Conservation (phyloP, 208 protist genomes). For the Naegleria lovaniensis region DNA sequence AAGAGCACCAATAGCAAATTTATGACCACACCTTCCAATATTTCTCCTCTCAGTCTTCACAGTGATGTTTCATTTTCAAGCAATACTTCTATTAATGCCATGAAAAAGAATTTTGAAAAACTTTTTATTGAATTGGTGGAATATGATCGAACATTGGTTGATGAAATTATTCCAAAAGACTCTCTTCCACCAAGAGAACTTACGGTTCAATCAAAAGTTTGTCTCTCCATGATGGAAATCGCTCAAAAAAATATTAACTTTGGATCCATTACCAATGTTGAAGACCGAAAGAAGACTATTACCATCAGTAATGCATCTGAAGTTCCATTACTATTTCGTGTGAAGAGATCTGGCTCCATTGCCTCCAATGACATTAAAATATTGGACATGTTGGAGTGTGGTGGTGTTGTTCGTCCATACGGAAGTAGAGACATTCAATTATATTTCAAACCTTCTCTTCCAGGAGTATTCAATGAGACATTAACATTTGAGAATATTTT, state of each 20-base stretch:
- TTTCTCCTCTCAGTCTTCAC: neutral
- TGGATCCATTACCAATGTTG: neutral
- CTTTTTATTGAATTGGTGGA: constrained; percentile 4
- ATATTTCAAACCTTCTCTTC: constrained; percentile 23
- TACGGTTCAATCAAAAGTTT: neutral
- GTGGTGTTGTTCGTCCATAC: constrained; percentile 13
- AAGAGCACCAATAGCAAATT: neutral
- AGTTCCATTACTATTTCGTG: constrained; percentile 9
- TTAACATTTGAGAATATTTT: constrained; percentile 17
- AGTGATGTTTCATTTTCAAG: neutral
- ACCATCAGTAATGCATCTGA: constrained; percentile 7
- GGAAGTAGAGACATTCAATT: constrained; percentile 24
- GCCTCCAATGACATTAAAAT: constrained; percentile 13
- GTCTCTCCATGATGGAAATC: constrained; percentile 22
- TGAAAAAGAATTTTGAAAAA: constrained; percentile 13
- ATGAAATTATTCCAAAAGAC: neutral
- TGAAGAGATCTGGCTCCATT: constrained; percentile 22
- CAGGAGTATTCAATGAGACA: constrained; percentile 27
- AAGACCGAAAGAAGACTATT: constrained; percentile 23
- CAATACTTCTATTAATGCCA: neutral
- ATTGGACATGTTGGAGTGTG: neutral
- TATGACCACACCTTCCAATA: neutral
- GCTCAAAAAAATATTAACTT: constrained; percentile 32
- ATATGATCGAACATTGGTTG: neutral
- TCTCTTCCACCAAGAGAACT: constrained; percentile 13